Evolutionary conservation across 257 asterid species (phyloP), one percentile per base, ranked within the genome.

Genomic region (Scutellaria barbata): DNA sequence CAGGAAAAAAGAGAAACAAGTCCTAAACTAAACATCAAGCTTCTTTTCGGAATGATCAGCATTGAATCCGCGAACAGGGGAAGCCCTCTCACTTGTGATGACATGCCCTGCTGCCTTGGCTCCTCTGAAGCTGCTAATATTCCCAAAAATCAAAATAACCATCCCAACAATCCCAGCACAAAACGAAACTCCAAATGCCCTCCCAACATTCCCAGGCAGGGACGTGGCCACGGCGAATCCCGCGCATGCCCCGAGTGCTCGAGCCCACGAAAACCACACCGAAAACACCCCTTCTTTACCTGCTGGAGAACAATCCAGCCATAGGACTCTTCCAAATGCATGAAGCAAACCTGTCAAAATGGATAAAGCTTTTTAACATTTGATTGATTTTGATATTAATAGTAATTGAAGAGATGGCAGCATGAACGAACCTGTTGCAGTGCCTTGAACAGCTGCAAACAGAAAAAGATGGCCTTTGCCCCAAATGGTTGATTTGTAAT

Each of bases 281-380:
- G 97, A 92, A 25, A 92, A 92, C 0, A 86, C 91, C 0, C 98
- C 98, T 84, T 92, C 98, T 82, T 90, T 90, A 8, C 97, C 96
- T 10, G 86, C 84, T 0, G 98, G 98, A 12, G 96, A 84, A 68
- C 98, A 92, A 20, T 92, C 96, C 73, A 90, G 43, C 87, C 87
- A 74, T 50, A 92, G 85, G 40, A 88, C 97, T 72, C 96, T 81
- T 25, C 96, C 96, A 63, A 82, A 92, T 17, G 96, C 96, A 60
- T 92, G 92, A 12, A 88, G 66, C 14, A 92, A 67, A n/a, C 96
- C 96, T 75, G 88, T 68, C 53, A 16, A 8, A 55, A 5, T 60
- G 61, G n/a, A 33, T 45, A 42, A 5, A 17, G 8, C 5, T 5
- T 64, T 63, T 64, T 63, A 13, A 46, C 61, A 35, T 33, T 70